A percentile compares a stretch with the other conserved stretches of the same genome.
Conservation (phyloP, 1,284 basidiomycete genomes). For the Coriolopsis trogii region DNA sequence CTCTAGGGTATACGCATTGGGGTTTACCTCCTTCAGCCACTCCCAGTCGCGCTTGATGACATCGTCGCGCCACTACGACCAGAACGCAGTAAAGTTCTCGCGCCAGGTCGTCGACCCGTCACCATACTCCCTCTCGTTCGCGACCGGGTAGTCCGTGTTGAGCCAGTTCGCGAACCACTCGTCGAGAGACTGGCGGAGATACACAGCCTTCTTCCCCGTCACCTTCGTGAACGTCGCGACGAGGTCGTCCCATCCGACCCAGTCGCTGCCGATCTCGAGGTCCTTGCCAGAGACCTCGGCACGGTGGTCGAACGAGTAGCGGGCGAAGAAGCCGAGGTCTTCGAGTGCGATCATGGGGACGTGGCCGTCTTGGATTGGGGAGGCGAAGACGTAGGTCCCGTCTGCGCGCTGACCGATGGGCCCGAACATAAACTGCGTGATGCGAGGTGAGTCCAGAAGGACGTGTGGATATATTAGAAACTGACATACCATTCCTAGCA, state of each 20-base stretch:
- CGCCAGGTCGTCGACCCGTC: conserved; percentile 38
- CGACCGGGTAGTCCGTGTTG: conserved; percentile 28
- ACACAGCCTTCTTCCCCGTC: conserved; percentile 38
- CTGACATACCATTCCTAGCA: conserved; percentile 42
- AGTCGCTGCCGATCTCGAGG: conserved; percentile 45
- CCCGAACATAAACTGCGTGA: conserved; percentile 39
- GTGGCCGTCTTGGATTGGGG: conserved; percentile 29
- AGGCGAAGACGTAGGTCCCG: conserved; percentile 34
- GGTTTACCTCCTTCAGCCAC: conserved; percentile 43
- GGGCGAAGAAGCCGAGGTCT: conserved; percentile 40
- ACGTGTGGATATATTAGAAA: not conserved
- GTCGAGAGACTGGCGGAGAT: conserved; percentile 40
- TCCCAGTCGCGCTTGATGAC: conserved; percentile 44
- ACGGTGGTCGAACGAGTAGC: conserved; percentile 48
- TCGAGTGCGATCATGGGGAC: conserved; percentile 34
- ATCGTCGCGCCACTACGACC: conserved; percentile 45
- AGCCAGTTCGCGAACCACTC: conserved; percentile 41
- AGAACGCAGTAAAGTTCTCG: conserved; percentile 45
- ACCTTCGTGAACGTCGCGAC: conserved; percentile 41
- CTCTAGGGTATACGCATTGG: conserved; percentile 32
- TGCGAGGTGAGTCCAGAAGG: not conserved
- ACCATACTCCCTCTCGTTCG: conserved; percentile 8
- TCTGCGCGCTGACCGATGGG: conserved; percentile 34
- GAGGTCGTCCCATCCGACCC: conserved; percentile 46
- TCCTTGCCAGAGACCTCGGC: conserved; percentile 42